Conservation (phyloP, 139 green algal genomes). For the Tetraselmis chui region DNA sequence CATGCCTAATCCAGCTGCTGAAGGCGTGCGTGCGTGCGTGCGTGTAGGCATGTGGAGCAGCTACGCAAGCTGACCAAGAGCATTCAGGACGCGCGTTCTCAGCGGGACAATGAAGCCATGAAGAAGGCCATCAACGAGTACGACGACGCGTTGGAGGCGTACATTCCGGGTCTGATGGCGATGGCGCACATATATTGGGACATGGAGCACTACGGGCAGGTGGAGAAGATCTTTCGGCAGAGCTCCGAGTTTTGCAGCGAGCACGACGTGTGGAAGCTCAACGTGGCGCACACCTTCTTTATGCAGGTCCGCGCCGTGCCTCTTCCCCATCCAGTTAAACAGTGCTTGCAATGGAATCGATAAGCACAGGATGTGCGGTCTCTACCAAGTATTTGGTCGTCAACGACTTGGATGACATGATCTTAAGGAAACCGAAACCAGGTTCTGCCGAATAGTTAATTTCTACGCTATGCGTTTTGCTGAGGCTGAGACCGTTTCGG, state of each 20-base stretch:
- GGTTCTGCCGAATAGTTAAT: slow-evolving; percentile 12
- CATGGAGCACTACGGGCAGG: slow-evolving; percentile 53
- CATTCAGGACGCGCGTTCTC: slow-evolving; percentile 60
- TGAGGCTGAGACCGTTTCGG: too few relatives aligned
- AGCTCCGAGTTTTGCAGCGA: slow-evolving; percentile 79
- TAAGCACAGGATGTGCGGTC: too few relatives aligned
- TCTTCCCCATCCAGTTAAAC: neutral
- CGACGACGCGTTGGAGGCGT: slow-evolving; percentile 74
- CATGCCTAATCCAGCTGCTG: too few relatives aligned
- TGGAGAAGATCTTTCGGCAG: slow-evolving; percentile 72
- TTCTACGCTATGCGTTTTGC: too few relatives aligned
- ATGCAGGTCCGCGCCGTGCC: slow-evolving; percentile 46
- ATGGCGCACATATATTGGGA: slow-evolving; percentile 79
- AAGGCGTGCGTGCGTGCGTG: neutral
- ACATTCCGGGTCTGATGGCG: slow-evolving; percentile 73
- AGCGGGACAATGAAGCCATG: slow-evolving; percentile 60
- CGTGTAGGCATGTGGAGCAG: slow-evolving; percentile 55
- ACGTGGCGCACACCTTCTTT: slow-evolving; percentile 83
- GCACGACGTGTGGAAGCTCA: slow-evolving; percentile 79
- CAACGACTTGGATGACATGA: too few relatives aligned
- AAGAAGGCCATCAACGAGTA: slow-evolving; percentile 70
- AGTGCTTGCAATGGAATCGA: too few relatives aligned
- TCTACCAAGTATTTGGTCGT: too few relatives aligned
- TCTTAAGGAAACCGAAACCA: neutral
- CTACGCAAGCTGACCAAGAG: slow-evolving; percentile 67